Evolutionary conservation across 148 eudicot genomes (phyloP).

Genomic region (Polygonum aviculare): DNA sequence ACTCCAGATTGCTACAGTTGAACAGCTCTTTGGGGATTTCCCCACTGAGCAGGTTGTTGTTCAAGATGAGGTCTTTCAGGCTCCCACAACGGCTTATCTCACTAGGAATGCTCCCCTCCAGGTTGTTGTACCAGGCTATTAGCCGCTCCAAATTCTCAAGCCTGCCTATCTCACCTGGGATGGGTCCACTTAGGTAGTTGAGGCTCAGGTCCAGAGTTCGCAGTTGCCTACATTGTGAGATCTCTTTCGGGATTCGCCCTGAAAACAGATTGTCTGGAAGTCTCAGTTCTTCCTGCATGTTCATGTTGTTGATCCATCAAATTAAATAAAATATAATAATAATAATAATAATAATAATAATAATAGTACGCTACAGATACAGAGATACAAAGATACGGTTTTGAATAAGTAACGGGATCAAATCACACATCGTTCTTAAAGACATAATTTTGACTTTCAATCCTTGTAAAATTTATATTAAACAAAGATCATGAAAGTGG

Average conservation of each 20-base stretch:
- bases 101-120: constrained; percentile 69
- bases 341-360: no score
- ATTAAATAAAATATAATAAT: no score
- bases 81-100: constrained; percentile 70
- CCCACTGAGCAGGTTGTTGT: constrained; percentile 67
- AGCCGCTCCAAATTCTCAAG: constrained; percentile 70
- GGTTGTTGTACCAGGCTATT: constrained; percentile 84
- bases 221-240: constrained; percentile 50
- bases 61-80: constrained; percentile 71
- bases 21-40: constrained; percentile 66
- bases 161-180: constrained; percentile 64
- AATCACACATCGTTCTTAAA: no score
- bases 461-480: no score
- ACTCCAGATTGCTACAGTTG: constrained; percentile 64
- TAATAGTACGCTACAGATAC: no score
- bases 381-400: no score
- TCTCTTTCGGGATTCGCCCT: constrained; percentile 65
- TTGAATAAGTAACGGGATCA: no score
- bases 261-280: constrained; percentile 63
- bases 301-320: no score
- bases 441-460: no score
- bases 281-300: constrained; percentile 50
- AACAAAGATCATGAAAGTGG: no score
- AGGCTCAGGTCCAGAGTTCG: constrained; percentile 72
- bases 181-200: constrained; percentile 71